A percentile compares a stretch with the other conserved stretches of the same genome.
These are phyloP conservation scores for Podila horticola DNA, from an alignment of 192 early-diverging fungal genomes.

Conservation along the genomic window DNA sequence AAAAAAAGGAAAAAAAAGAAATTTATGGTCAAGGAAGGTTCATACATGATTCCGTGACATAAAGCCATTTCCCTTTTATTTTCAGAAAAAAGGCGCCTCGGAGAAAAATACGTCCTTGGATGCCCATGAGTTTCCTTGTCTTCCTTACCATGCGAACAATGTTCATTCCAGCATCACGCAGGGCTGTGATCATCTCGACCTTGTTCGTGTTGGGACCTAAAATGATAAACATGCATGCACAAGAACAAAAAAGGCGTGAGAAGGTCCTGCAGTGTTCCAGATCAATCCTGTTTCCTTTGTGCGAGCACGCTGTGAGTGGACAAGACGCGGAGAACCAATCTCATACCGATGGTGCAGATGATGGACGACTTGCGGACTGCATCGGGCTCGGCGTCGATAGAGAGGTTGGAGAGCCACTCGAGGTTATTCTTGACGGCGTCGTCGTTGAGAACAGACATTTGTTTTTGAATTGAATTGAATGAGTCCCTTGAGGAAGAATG, in stretches of 20 bases:
- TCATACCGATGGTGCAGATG: constrained; percentile 80
- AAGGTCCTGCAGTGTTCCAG: not conserved
- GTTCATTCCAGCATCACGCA: constrained; percentile 84
- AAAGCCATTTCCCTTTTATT: not conserved
- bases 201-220: constrained; percentile 80
- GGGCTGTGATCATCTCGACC: constrained; percentile 72
- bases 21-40: not conserved
- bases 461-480: not conserved
- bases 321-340: not conserved
- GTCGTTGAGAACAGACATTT: constrained; percentile 19
- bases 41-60: no score
- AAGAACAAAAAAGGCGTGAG: not conserved
- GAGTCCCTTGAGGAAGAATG: not conserved
- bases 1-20: not conserved
- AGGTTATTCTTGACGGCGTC: constrained; percentile 67
- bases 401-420: constrained; percentile 76
- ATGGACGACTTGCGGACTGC: constrained; percentile 82
- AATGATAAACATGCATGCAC: constrained; percentile 7
- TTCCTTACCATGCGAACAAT: constrained; percentile 75
- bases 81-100: no score
- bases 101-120: no score
- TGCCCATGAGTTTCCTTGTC: not conserved
- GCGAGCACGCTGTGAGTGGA: not conserved
- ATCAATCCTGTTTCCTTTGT: no score
- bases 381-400: constrained; percentile 64